phyloP scores from a whole-genome alignment of 2,329 filamentous ascomycete species.

The Ascochyta pisi region DNA sequence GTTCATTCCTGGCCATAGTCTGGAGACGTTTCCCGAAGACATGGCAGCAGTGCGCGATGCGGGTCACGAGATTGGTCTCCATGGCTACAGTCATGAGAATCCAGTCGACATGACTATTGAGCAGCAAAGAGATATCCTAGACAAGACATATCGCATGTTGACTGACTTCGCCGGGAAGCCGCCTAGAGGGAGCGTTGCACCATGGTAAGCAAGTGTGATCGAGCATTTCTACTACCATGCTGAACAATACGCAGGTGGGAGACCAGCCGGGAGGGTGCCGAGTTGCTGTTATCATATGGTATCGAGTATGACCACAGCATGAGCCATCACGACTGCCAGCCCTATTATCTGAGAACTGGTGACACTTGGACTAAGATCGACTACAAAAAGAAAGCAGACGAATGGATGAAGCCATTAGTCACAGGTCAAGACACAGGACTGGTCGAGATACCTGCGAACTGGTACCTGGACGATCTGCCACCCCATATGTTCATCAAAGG shows the following conservation, averaged over 20 bases:
- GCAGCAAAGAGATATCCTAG: slow-evolving; percentile 76
- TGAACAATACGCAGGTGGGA: slow-evolving; percentile 61
- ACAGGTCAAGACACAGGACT: slow-evolving; percentile 66
- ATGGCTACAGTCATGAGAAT: slow-evolving; percentile 78
- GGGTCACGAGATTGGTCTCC: slow-evolving; percentile 71
- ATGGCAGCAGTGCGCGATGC: slow-evolving; percentile 66
- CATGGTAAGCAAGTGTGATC: slow-evolving; percentile 57
- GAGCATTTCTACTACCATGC: slow-evolving; percentile 46
- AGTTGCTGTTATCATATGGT: slow-evolving; percentile 69
- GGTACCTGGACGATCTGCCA: slow-evolving; percentile 66
- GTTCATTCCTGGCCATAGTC: slow-evolving; percentile 67
- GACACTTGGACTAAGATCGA: slow-evolving; percentile 73
- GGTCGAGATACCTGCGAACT: slow-evolving; percentile 70
- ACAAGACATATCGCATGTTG: slow-evolving; percentile 75
- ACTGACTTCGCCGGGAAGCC: slow-evolving; percentile 74
- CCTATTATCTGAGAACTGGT: slow-evolving; percentile 69
- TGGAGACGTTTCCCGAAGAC: slow-evolving; percentile 73
- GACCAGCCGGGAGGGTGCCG: slow-evolving; percentile 69
- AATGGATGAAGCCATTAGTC: slow-evolving; percentile 71
- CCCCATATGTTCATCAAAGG: slow-evolving; percentile 77
- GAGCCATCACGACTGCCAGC: slow-evolving; percentile 69
- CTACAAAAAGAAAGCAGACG: slow-evolving; percentile 65
- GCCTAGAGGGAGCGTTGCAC: slow-evolving; percentile 74
- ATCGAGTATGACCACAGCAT: slow-evolving; percentile 74
- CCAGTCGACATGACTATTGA: slow-evolving; percentile 74